Conservation (phyloP, 2,329 filamentous ascomycete species). For the Huntiella moniliformis region DNA sequence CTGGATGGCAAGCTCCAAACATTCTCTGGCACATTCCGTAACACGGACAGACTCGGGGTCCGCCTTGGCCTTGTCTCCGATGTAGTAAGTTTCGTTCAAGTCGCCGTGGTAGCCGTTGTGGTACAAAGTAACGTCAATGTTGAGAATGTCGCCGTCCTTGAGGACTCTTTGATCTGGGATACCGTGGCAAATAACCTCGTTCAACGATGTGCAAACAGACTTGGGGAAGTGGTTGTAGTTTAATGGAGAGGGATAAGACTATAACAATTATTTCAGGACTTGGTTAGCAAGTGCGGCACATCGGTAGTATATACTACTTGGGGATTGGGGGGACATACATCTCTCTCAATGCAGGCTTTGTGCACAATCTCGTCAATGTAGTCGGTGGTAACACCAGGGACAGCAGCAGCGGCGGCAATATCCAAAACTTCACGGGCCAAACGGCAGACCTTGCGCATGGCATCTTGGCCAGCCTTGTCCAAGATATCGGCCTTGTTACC, state of each 20-base stretch:
- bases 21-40: conserved; percentile 77
- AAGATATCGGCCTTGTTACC: conserved; percentile 70
- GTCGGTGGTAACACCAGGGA: conserved; percentile 89
- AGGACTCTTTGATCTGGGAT: conserved; percentile 83
- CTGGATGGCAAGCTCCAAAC: conserved; percentile 75
- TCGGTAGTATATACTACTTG: neutral
- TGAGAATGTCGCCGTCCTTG: conserved; percentile 85
- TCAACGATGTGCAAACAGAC: conserved; percentile 87
- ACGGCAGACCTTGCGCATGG: conserved; percentile 82
- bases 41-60: conserved; percentile 79
- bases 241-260: conserved; percentile 88
- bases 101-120: conserved; percentile 92
- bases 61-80: conserved; percentile 68
- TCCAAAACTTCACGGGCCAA: conserved; percentile 83
- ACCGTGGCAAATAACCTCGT: conserved; percentile 97
- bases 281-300: conserved; percentile 6
- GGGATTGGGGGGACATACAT: conserved; percentile 40
- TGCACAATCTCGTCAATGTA: conserved; percentile 90
- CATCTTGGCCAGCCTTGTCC: conserved; percentile 61
- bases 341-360: conserved; percentile 79
- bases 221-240: conserved; percentile 97
- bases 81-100: conserved; percentile 96
- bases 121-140: conserved; percentile 89
- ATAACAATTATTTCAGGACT: neutral
- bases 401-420: conserved; percentile 63